These are phyloP conservation scores for Persicaria tinctoria DNA, from an alignment of 148 eudicot species.

Conservation along the genomic window DNA sequence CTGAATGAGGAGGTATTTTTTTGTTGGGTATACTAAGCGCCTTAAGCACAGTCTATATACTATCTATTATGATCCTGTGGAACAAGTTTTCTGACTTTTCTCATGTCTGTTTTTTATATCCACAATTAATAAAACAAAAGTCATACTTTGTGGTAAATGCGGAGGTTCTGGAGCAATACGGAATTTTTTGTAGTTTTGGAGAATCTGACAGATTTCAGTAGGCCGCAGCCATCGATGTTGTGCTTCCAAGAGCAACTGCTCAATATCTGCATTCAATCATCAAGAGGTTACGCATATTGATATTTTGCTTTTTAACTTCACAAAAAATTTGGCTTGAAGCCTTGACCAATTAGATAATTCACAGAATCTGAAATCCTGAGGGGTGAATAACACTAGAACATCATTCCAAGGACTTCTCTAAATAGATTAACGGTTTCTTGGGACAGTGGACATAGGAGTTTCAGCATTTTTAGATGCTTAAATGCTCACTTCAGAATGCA, in stretches of 20 bases:
- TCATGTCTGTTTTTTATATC: not conserved
- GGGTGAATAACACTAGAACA: not conserved
- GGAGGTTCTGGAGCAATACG: constrained; percentile 62
- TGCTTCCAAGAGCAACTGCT: constrained; percentile 60
- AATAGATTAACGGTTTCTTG: not conserved
- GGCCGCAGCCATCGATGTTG: constrained; percentile 84
- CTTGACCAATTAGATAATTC: not conserved
- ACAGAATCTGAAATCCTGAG: not conserved
- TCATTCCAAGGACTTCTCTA: not conserved
- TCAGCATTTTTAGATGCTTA: no score
- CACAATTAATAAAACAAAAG: constrained; percentile 6
- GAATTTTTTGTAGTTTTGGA: constrained; percentile 46
- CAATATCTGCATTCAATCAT: constrained; percentile 45
- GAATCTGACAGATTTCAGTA: constrained; percentile 76
- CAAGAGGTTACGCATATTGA: constrained; percentile 2
- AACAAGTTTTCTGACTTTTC: not conserved
- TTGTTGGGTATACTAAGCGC: not conserved
- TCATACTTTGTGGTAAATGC: constrained; percentile 58
- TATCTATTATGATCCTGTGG: not conserved
- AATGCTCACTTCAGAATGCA: no score
- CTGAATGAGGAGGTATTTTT: constrained; percentile 4
- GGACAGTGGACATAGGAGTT: no score
- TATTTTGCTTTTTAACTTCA: not conserved
- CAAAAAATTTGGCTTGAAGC: not conserved
- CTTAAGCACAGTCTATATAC: not conserved